Percentiles rank a stretch among this genome's conserved stretches.
phyloP scores from a whole-genome alignment of 257 asterid genomes.

The Solanum medicagineum region DNA sequence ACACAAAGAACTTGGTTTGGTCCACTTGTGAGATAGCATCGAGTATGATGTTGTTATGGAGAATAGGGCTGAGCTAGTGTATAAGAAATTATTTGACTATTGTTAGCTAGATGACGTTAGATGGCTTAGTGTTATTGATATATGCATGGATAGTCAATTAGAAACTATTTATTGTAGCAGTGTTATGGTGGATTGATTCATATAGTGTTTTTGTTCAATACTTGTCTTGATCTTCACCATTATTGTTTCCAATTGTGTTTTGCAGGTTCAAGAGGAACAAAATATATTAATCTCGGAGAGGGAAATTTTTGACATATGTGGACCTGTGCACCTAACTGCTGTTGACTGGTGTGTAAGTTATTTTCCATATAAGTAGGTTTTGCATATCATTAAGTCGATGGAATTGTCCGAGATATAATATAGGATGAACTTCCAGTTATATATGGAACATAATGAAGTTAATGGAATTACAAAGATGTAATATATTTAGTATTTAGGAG shows the following conservation, averaged over 20 bases:
- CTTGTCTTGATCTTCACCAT: not conserved
- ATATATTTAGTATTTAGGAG: not conserved
- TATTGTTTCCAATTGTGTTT: not conserved
- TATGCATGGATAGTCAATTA: not conserved
- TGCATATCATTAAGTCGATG: not conserved
- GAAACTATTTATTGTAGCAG: not conserved
- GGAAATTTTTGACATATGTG: constrained; percentile 47
- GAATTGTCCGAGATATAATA: not conserved
- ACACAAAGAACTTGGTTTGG: no score
- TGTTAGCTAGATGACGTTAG: not conserved
- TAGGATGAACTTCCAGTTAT: not conserved
- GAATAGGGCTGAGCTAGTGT: not conserved
- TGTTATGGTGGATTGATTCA: not conserved
- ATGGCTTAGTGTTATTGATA: not conserved
- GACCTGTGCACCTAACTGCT: constrained; percentile 61
- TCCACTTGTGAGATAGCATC: no score
- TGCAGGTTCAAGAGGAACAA: not conserved
- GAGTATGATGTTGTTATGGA: not conserved
- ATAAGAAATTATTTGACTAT: not conserved
- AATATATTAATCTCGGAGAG: constrained; percentile 43
- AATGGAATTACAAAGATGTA: not conserved
- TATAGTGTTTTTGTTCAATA: not conserved
- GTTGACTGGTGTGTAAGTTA: constrained; percentile 56
- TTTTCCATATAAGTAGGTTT: not conserved
- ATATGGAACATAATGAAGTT: not conserved